phyloP scores from a whole-genome alignment of 768 basidiomycete genomes.

The Clitopilus hobsonii region DNA sequence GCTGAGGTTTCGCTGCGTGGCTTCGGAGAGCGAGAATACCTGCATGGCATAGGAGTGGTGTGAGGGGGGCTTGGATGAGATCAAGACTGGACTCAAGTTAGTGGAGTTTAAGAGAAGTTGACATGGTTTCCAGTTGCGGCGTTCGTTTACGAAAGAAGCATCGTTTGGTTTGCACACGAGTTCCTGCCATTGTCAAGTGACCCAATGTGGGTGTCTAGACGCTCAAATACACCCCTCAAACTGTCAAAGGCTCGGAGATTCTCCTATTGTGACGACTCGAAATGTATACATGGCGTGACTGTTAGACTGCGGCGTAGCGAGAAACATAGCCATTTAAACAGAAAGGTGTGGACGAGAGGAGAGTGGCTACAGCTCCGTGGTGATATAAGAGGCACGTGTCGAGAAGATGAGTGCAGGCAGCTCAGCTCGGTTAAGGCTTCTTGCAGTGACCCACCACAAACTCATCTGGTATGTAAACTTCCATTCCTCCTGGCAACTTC shows the following conservation, averaged over 20 bases:
- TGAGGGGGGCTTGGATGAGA: too few relatives aligned
- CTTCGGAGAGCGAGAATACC: background rate
- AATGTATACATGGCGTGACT: background rate
- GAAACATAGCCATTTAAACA: background rate
- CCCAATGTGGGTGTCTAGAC: background rate
- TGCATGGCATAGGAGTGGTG: too few relatives aligned
- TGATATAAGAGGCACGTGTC: slow-evolving; percentile 6
- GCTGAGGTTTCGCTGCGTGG: background rate
- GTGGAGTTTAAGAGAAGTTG: too few relatives aligned
- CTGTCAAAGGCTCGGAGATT: too few relatives aligned
- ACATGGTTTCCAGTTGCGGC: too few relatives aligned
- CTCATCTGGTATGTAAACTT: background rate
- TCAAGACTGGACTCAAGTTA: too few relatives aligned
- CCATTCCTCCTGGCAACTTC: slow-evolving; percentile 6
- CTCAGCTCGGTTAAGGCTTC: background rate
- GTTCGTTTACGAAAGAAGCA: too few relatives aligned
- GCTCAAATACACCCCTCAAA: too few relatives aligned
- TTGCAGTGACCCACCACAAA: slow-evolving; percentile 8
- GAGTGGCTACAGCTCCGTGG: background rate
- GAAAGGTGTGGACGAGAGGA: background rate
- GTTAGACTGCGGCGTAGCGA: background rate
- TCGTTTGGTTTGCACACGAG: background rate
- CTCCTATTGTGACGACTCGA: too few relatives aligned
- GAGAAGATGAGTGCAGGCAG: slow-evolving; percentile 3
- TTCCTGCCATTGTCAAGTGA: background rate